phyloP scores from a whole-genome alignment of 164 flowering plant species.

The Aristolochia contorta region DNA sequence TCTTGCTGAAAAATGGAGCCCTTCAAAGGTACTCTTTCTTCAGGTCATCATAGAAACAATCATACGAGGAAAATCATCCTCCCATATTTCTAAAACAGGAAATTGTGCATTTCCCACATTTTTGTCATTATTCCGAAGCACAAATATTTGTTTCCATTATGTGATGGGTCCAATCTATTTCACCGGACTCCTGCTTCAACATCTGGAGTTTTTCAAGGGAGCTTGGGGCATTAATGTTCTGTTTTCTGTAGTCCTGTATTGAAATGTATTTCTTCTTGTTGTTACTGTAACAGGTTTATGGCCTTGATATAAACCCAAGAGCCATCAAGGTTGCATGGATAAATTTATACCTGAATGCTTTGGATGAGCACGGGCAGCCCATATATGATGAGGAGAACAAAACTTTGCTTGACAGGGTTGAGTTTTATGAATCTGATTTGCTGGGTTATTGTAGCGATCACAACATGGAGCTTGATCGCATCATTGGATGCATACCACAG shows the following conservation, averaged over 20 bases:
- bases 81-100: neutral
- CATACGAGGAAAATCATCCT: neutral
- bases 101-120: neutral
- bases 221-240: neutral
- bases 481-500: slow-evolving; percentile 99
- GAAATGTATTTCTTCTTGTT: neutral
- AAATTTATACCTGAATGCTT: slow-evolving; percentile 80
- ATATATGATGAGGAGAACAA: slow-evolving; percentile 75
- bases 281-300: slow-evolving; percentile 62
- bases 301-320: slow-evolving; percentile 96
- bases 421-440: slow-evolving; percentile 94
- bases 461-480: slow-evolving; percentile 72
- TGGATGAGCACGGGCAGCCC: slow-evolving; percentile 77
- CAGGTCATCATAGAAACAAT: neutral
- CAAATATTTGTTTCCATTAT: no score
- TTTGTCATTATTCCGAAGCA: no score
- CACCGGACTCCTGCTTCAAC: no score
- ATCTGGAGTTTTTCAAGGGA: no score
- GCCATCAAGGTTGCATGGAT: slow-evolving; percentile 92
- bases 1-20: slow-evolving; percentile 88
- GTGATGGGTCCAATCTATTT: no score
- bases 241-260: neutral
- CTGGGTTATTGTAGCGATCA: slow-evolving; percentile 76
- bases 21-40: slow-evolving; percentile 51
- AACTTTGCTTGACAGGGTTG: slow-evolving; percentile 87